Evolutionary conservation across 2,329 filamentous ascomycete species (phyloP).

Genomic region (Penicillium expansum): DNA sequence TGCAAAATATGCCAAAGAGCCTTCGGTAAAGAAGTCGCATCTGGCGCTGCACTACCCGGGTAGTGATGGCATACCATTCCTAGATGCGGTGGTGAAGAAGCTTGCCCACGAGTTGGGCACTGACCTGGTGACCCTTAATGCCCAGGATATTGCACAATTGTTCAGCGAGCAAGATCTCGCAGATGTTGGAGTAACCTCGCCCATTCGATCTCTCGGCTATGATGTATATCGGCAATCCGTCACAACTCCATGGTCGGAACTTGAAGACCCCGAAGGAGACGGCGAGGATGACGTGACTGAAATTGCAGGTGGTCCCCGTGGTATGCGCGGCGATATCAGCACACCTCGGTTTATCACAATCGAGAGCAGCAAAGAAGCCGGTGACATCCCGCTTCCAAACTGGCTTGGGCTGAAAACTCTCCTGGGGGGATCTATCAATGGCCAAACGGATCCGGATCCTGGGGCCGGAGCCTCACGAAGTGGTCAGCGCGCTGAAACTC

Average conservation of each 20-base stretch:
- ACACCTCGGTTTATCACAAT: conserved; percentile 36
- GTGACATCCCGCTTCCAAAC: conserved; percentile 35
- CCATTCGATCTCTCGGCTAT: conserved; percentile 51
- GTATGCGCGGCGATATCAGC: conserved; percentile 18
- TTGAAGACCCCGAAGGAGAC: conserved; percentile 50
- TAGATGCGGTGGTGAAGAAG: conserved; percentile 62
- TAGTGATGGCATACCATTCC: conserved; percentile 52
- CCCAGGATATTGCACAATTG: conserved; percentile 47
- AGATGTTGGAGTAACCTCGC: conserved; percentile 32
- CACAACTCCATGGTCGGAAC: conserved; percentile 33
- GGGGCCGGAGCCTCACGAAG: conserved; percentile 17
- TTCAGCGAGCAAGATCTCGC: conserved; percentile 44
- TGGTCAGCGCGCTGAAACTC: conserved; percentile 28
- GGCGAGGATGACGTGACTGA: conserved; percentile 41
- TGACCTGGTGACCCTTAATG: conserved; percentile 45
- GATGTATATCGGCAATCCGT: conserved; percentile 49
- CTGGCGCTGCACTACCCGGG: conserved; percentile 60
- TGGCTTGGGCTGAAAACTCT: conserved; percentile 33
- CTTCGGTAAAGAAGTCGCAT: conserved; percentile 54
- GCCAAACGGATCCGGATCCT: conserved; percentile 24
- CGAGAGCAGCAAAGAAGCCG: conserved; percentile 31
- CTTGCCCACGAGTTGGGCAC: conserved; percentile 57
- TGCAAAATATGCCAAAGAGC: conserved; percentile 44
- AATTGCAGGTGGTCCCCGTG: conserved; percentile 17
- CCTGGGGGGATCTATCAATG: conserved; percentile 31